These are phyloP conservation scores for Xylaria sp. DNA, from an alignment of 2,329 filamentous ascomycete species.

Conservation along the genomic window DNA sequence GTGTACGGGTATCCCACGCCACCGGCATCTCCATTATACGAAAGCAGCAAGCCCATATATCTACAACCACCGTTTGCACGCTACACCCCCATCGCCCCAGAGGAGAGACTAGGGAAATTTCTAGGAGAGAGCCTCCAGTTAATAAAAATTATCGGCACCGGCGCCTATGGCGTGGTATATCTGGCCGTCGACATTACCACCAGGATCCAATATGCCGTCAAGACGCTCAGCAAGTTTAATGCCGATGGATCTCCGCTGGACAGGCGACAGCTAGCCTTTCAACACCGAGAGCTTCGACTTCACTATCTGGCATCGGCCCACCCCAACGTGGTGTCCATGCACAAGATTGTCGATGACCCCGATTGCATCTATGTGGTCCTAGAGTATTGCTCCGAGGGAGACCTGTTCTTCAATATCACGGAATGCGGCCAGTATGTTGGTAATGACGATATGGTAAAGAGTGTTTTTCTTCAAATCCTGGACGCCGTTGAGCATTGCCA, in stretches of 20 bases:
- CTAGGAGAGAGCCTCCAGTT: constrained; percentile 86
- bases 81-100: constrained; percentile 72
- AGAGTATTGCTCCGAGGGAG: constrained; percentile 96
- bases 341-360: constrained; percentile 89
- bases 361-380: constrained; percentile 97
- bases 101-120: constrained; percentile 86
- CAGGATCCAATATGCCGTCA: constrained; percentile 88
- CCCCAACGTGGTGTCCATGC: constrained; percentile 90
- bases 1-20: constrained; percentile 67
- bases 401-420: constrained; percentile 97
- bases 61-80: constrained; percentile 55
- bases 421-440: constrained; percentile 92
- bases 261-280: constrained; percentile 85
- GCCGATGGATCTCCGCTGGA: constrained; percentile 76
- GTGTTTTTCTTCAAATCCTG: constrained; percentile 92
- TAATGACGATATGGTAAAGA: constrained; percentile 87
- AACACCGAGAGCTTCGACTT: constrained; percentile 90
- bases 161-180: constrained; percentile 97
- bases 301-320: constrained; percentile 91
- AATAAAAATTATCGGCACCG: constrained; percentile 86
- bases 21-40: constrained; percentile 66
- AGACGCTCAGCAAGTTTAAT: constrained; percentile 94
- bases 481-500: constrained; percentile 98
- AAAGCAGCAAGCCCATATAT: constrained; percentile 58
- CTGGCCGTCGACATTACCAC: constrained; percentile 85